Base-by-base conservation (phyloP, 2,329 filamentous ascomycete species). In the Talaromyces funiculosus region DNA sequence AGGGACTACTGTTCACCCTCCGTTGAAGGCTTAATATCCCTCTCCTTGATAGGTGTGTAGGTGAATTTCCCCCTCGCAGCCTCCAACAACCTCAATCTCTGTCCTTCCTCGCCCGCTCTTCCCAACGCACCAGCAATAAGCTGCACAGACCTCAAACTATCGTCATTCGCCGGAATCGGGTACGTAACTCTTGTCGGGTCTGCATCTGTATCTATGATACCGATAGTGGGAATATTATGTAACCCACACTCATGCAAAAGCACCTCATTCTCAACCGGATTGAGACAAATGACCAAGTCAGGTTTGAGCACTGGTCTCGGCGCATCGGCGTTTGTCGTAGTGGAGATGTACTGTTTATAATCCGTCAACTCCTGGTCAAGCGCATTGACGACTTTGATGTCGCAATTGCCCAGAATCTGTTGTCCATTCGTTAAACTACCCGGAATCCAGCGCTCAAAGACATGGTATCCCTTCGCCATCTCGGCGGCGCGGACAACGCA, bases 131-230 rank as follows among this genome's bases (percentile, higher is more conserved):
- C 92, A 3, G 87, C 89, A 67, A 99, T 90, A 63, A 97, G 82
- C 67, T 88, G 85, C 54, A 92, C 84, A 65, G 88, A 87, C 63
- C 94, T 88, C 66, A 96, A 76, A 84, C 92, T 96, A 81, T 99
- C 94, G 72, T 99, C 94, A 74, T 99, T 99, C 55, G 91, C 91
- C 1, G 94, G 94, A 67, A 99, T 97, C 14, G 90, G 90, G 72
- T 99, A 99, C 3, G 94, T 97, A 55, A 97, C 92, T 85, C 90
- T 93, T 0, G 90, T 90, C 0, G 94, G 90, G 75, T 97, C 90
- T 2, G 87, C 88, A 74, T 99, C 90, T 0, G 94, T 97, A 75
- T 99, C 94, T 66, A 97, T 89, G 61, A 99, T 82, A 51, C 93
- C 94, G 69, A 99, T 94, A 0, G 94, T 97, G 0, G 94, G 94